Percentiles rank a stretch among this genome's conserved stretches.
Conservation (phyloP, 2,329 filamentous ascomycete genomes). For the Trichoderma semiorbis region DNA sequence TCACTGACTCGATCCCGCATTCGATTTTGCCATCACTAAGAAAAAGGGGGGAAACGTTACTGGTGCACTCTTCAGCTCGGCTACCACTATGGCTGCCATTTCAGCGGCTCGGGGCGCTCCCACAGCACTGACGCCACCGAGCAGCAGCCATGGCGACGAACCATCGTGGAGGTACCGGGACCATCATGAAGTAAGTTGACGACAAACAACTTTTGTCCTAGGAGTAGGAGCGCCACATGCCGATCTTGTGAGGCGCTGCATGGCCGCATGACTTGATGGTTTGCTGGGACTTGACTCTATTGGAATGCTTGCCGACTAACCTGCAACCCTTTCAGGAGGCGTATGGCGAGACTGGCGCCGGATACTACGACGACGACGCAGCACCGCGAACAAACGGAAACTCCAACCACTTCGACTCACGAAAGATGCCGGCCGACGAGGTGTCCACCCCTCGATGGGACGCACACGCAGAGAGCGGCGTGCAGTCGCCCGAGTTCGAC, state of each 20-base stretch:
- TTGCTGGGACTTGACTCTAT: background rate
- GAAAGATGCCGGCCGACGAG: slow-evolving; percentile 37
- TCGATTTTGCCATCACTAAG: background rate
- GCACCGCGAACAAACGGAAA: slow-evolving; percentile 41
- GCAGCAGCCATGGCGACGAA: slow-evolving; percentile 47
- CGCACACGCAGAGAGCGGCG: slow-evolving; percentile 24
- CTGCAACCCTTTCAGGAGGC: background rate
- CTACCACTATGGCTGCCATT: slow-evolving; percentile 48
- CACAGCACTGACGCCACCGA: slow-evolving; percentile 46
- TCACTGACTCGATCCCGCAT: slow-evolving; percentile 4
- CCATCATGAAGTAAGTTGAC: slow-evolving; percentile 8
- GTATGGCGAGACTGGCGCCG: slow-evolving; percentile 17
- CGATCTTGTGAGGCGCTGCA: background rate
- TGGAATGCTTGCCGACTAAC: background rate
- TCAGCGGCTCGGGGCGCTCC: slow-evolving; percentile 48
- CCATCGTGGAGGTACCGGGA: slow-evolving; percentile 42
- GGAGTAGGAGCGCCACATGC: background rate
- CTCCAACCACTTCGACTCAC: slow-evolving; percentile 25
- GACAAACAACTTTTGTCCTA: background rate
- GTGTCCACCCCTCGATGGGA: slow-evolving; percentile 26
- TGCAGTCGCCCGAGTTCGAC: slow-evolving; percentile 27
- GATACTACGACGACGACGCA: slow-evolving; percentile 42
- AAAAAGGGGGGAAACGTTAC: slow-evolving; percentile 26
- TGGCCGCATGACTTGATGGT: background rate
- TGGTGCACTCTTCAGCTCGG: slow-evolving; percentile 21